Conservation (phyloP, 768 basidiomycete species). For the Lactarius hatsudake region DNA sequence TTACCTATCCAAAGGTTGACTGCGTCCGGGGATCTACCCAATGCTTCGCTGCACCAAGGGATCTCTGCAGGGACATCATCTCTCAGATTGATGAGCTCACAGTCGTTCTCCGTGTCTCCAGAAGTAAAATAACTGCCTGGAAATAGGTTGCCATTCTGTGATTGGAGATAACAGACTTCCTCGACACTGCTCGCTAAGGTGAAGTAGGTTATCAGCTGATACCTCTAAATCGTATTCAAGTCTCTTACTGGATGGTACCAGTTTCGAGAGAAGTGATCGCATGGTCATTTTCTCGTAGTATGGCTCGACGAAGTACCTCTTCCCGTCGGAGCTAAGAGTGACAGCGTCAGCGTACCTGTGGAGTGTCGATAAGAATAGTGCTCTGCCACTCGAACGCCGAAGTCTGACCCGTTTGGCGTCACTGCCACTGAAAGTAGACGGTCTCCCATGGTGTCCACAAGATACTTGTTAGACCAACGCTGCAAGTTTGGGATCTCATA, state of each 20-base stretch:
- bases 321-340: constrained; percentile 48
- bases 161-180: constrained; percentile 74
- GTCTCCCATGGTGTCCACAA: constrained; percentile 53
- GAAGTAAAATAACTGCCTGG: constrained; percentile 43
- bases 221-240: not conserved
- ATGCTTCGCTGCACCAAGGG: constrained; percentile 70
- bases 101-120: constrained; percentile 34
- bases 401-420: constrained; percentile 76
- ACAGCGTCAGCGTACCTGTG: constrained; percentile 76
- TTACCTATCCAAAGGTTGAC: constrained; percentile 94
- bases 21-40: constrained; percentile 78
- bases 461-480: constrained; percentile 67
- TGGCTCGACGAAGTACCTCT: constrained; percentile 75
- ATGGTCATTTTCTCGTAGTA: constrained; percentile 66
- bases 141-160: constrained; percentile 88
- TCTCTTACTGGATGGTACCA: constrained; percentile 30
- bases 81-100: constrained; percentile 64
- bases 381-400: not conserved
- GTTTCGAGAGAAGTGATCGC: constrained; percentile 44
- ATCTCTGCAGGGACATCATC: constrained; percentile 68
- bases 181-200: constrained; percentile 6
- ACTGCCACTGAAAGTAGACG: constrained; percentile 66
- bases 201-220: constrained; percentile 8
- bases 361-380: constrained; percentile 21
- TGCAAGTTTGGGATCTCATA: constrained; percentile 45